Evolutionary conservation across 345 rosid genomes (phyloP).

Genomic region (Punica granatum): DNA sequence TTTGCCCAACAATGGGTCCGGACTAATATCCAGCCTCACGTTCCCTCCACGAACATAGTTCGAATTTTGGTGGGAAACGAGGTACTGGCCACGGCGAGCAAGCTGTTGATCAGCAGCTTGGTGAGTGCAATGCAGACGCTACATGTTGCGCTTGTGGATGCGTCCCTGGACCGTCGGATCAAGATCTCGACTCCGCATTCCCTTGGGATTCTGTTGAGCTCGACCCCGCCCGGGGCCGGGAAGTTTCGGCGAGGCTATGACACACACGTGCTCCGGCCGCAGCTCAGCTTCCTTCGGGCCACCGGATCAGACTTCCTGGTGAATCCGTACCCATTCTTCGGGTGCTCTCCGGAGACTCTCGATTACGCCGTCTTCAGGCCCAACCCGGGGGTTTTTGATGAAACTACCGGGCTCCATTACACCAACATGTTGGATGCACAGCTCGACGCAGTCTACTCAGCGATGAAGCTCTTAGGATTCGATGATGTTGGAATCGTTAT

Average conservation of each 20-base stretch:
- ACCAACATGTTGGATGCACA: constrained; percentile 90
- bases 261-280: constrained; percentile 50
- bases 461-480: constrained; percentile 60
- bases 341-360: constrained; percentile 47
- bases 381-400: constrained; percentile 49
- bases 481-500: constrained; percentile 67
- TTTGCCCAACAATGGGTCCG: constrained; percentile 60
- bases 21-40: constrained; percentile 42
- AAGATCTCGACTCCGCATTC: constrained; percentile 83
- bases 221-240: constrained; percentile 70
- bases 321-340: constrained; percentile 86
- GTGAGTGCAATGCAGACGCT: constrained; percentile 74
- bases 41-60: constrained; percentile 58
- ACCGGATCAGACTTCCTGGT: constrained; percentile 66
- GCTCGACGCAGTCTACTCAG: constrained; percentile 73
- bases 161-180: constrained; percentile 50
- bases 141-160: constrained; percentile 53
- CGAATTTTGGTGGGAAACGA: constrained; percentile 85
- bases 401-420: constrained; percentile 37
- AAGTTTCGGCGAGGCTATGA: constrained; percentile 63
- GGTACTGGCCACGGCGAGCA: constrained; percentile 49
- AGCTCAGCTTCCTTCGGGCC: constrained; percentile 61
- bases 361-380: constrained; percentile 75
- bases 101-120: constrained; percentile 31
- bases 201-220: constrained; percentile 52